A percentile compares a stretch with the other conserved stretches of the same genome.
phyloP scores from a whole-genome alignment of 179 eudicot genomes.

The Beta lomatogona region DNA sequence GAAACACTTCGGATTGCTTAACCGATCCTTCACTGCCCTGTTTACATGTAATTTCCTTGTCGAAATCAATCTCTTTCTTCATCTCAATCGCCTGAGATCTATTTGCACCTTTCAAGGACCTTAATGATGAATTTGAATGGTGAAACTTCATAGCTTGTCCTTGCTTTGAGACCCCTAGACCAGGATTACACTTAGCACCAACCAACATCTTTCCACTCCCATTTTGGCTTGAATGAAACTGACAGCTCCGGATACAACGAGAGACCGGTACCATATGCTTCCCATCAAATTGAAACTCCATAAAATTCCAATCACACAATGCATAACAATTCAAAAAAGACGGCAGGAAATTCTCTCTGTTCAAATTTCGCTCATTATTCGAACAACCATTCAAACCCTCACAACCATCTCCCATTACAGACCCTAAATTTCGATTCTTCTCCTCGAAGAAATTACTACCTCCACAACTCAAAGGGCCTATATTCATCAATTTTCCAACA shows the following conservation, averaged over 20 bases:
- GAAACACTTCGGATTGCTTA: neutral
- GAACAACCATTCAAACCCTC: neutral
- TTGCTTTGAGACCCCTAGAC: slow-evolving; percentile 13
- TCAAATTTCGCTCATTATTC: neutral
- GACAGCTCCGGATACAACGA: neutral
- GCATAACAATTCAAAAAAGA: neutral
- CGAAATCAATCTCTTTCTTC: neutral
- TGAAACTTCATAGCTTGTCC: slow-evolving; percentile 5
- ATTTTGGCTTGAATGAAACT: neutral
- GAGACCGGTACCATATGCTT: neutral
- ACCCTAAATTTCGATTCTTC: neutral
- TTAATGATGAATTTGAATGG: neutral
- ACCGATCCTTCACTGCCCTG: neutral
- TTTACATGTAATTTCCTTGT: neutral
- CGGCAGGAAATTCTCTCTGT: slow-evolving; percentile 12
- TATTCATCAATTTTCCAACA: neutral
- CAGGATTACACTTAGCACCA: slow-evolving; percentile 12
- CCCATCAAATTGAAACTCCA: neutral
- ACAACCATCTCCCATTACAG: neutral
- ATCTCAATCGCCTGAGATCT: neutral
- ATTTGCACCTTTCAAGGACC: neutral
- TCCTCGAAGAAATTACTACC: slow-evolving; percentile 2
- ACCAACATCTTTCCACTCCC: neutral
- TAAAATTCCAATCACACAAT: neutral
- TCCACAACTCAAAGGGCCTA: neutral